These are phyloP conservation scores for Phaeophleospora eucalypticola DNA, from an alignment of 2,329 filamentous ascomycete genomes.

Conservation along the genomic window DNA sequence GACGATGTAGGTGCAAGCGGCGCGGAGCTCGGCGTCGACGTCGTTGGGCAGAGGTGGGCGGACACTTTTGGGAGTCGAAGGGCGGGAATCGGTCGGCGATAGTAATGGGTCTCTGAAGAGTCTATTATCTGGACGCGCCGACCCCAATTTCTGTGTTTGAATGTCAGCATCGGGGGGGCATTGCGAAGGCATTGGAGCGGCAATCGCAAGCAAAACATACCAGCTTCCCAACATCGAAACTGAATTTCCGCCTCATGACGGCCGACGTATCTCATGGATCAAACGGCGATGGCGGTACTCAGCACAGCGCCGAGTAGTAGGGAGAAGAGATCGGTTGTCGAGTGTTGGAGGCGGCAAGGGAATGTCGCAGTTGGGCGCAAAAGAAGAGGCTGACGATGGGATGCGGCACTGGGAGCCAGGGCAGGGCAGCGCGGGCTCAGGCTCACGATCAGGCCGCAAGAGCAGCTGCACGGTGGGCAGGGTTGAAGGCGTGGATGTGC, in stretches of 20 bases:
- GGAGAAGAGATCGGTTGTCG: no score
- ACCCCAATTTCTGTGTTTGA: slow-evolving; percentile 24
- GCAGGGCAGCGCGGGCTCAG: no score
- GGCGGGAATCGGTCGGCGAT: slow-evolving; percentile 32
- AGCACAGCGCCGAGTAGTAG: no score
- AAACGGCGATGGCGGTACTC: neutral
- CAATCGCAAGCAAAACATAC: slow-evolving; percentile 2
- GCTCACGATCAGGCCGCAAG: no score
- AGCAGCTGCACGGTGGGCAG: no score
- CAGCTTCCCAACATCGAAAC: slow-evolving; percentile 1
- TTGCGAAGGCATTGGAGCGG: neutral
- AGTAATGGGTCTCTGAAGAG: slow-evolving; percentile 28
- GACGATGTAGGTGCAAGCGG: slow-evolving; percentile 44
- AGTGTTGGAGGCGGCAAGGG: no score
- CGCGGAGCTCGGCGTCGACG: slow-evolving; percentile 43
- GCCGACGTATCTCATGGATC: neutral
- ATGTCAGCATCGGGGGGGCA: slow-evolving; percentile 8
- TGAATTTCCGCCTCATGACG: slow-evolving; percentile 4
- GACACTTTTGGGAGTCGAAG: slow-evolving; percentile 41
- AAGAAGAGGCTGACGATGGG: no score
- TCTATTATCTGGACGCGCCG: slow-evolving; percentile 23
- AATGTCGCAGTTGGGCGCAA: no score
- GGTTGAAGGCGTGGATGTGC: no score
- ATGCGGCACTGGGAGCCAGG: no score
- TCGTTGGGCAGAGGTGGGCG: slow-evolving; percentile 41